These are phyloP conservation scores for Kodamaea laetipori DNA, from an alignment of 805 yeast genomes.

Conservation along the genomic window DNA sequence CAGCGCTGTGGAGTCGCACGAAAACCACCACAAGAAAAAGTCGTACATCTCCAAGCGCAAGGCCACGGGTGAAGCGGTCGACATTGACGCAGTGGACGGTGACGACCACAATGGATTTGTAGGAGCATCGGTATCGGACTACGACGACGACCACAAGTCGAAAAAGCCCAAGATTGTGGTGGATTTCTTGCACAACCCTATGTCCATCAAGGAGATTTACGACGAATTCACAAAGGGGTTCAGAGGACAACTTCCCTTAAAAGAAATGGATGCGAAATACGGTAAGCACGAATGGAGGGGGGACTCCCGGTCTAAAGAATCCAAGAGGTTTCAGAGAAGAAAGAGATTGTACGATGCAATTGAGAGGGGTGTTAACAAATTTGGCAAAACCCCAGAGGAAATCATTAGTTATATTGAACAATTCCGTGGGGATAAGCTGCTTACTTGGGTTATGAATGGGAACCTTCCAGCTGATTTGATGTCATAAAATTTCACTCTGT, in stretches of 20 bases:
- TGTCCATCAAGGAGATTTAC: constrained; percentile 46
- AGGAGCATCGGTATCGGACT: constrained; percentile 1
- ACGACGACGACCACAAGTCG: constrained; percentile 17
- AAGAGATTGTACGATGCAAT: constrained; percentile 47
- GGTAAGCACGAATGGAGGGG: constrained; percentile 51
- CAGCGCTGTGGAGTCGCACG: constrained; percentile 2
- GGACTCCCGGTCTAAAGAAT: constrained; percentile 46
- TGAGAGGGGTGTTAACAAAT: constrained; percentile 42
- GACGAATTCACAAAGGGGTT: constrained; percentile 48
- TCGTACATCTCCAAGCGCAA: constrained; percentile 15
- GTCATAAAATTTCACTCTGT: background rate
- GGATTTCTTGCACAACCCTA: constrained; percentile 46
- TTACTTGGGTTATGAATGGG: constrained; percentile 52
- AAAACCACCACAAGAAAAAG: constrained; percentile 12
- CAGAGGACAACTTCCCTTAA: constrained; percentile 45
- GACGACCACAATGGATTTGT: constrained; percentile 8
- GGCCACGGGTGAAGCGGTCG: constrained; percentile 13
- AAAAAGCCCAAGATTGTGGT: constrained; percentile 41
- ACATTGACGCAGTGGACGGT: constrained; percentile 11
- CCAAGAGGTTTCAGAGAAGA: constrained; percentile 45
- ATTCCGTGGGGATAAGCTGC: constrained; percentile 43
- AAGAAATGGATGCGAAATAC: constrained; percentile 44
- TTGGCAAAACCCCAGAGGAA: constrained; percentile 42
- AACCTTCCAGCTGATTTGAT: constrained; percentile 39
- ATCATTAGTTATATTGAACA: constrained; percentile 43